These are phyloP conservation scores for Vicia faba DNA, from an alignment of 306 rosid genomes.

Conservation along the genomic window DNA sequence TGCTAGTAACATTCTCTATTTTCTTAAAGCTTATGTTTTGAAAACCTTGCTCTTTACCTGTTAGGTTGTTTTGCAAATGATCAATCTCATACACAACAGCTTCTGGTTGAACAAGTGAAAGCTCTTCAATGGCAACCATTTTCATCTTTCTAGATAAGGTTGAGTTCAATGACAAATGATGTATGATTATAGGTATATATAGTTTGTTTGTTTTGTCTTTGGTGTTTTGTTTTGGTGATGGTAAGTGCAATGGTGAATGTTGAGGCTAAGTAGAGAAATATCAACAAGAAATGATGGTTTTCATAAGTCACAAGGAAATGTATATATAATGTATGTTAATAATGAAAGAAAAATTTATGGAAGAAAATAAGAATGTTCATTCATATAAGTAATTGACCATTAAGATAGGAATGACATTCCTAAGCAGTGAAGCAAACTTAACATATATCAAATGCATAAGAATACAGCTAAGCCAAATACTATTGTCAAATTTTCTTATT, in stretches of 20 bases:
- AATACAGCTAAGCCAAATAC: slow-evolving; percentile 44
- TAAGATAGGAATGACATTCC: slow-evolving; percentile 54
- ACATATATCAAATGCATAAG: slow-evolving; percentile 29
- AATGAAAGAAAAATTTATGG: slow-evolving; percentile 20
- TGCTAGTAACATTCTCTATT: slow-evolving; percentile 5
- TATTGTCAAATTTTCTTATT: neutral
- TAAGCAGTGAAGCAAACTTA: slow-evolving; percentile 55
- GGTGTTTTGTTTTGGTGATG: slow-evolving; percentile 23
- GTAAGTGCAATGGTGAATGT: slow-evolving; percentile 12
- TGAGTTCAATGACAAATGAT: slow-evolving; percentile 9
- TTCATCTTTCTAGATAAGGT: slow-evolving; percentile 14
- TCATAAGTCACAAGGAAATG: slow-evolving; percentile 8
- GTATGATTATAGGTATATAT: slow-evolving; percentile 34
- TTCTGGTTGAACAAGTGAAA: slow-evolving; percentile 52
- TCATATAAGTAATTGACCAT: slow-evolving; percentile 60
- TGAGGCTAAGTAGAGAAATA: slow-evolving; percentile 4
- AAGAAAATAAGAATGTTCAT: slow-evolving; percentile 45
- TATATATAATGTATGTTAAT: slow-evolving; percentile 14
- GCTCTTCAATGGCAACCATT: slow-evolving; percentile 63
- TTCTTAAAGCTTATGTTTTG: neutral
- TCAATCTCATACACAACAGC: slow-evolving; percentile 70
- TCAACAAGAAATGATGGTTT: slow-evolving; percentile 33
- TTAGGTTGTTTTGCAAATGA: slow-evolving; percentile 66
- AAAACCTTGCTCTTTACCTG: slow-evolving; percentile 43
- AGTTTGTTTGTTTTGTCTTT: slow-evolving; percentile 1